Base-by-base conservation (phyloP, 768 basidiomycete genomes). In the Phaffia tasmanica region DNA sequence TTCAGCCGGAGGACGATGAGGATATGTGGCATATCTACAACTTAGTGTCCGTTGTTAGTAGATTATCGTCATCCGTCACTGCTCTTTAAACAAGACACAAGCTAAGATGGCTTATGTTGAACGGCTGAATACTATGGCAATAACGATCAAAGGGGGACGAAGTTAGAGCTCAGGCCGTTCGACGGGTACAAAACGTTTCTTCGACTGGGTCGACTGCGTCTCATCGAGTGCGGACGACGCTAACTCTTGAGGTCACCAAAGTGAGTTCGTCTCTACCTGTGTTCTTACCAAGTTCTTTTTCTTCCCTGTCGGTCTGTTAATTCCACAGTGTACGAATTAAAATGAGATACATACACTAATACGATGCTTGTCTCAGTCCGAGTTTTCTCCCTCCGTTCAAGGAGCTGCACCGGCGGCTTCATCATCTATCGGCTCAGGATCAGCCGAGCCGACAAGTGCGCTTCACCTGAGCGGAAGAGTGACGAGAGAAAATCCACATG, bases 11-110 rank as follows among this genome's bases (percentile, higher is more conserved):
- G 76, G 93, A 98, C 72, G 91, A 97, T 73, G 95, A 99, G 78
- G 95, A 99, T 76, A 95, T 99, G 87, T 99, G 94, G 93, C 95
- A 99, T 81, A 81, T 97, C 32, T 99, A 98, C 77, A 98, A 99
- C 79, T 81, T 99, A 64, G 95, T 99, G 63, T 84, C 88, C 70
- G 81, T 86, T 75, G 83, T 83, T 56, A 60, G 80, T 66, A 1
- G n/a, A 35, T 4, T 2, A 14, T 42, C 32, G 7, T 9, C 11
- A 21, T 27, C 32, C 29, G 57, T 32, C 25, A 42, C 35, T 5
- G 4, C 35, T 42, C 11, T 11, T 11, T 16, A 29, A 15, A 4
- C 5, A 16, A 16, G 9, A 29, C n/a, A 29, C 15, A 9, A 54
- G 29, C 29, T 42, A 5, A 42, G 35, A 42, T 11, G n/a, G 48